Evolutionary conservation across 805 yeast species (phyloP).

Genomic region (Suhomyces canberraensis): DNA sequence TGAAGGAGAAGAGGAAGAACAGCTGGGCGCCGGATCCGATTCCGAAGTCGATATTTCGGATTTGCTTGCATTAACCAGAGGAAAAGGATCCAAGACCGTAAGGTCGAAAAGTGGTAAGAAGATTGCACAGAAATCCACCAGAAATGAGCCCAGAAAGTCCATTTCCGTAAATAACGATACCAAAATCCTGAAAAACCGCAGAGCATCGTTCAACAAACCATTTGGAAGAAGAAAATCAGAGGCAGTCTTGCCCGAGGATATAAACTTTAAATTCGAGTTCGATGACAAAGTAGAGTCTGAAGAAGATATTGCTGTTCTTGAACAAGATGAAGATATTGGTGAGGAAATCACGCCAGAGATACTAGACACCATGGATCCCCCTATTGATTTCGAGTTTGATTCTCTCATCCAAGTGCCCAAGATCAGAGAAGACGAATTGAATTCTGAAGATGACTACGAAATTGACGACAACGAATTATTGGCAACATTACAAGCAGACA

Average conservation of each 20-base stretch:
- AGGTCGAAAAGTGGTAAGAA: not conserved
- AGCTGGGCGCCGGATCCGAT: slow-evolving; percentile 7
- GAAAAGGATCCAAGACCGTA: not conserved
- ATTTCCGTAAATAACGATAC: too few species aligned
- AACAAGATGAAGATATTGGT: slow-evolving; percentile 59
- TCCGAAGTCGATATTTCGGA: slow-evolving; percentile 8
- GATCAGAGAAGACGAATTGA: slow-evolving; percentile 44
- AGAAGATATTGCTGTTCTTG: slow-evolving; percentile 4
- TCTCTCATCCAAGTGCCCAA: slow-evolving; percentile 47
- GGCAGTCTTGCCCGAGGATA: slow-evolving; percentile 41
- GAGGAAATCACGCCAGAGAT: slow-evolving; percentile 40
- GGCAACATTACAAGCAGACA: slow-evolving; percentile 47
- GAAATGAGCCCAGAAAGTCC: too few species aligned
- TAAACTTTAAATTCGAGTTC: slow-evolving; percentile 41
- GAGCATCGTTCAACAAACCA: slow-evolving; percentile 8
- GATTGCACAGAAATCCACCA: slow-evolving; percentile 6
- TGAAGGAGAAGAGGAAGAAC: slow-evolving; percentile 1
- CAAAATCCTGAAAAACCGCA: slow-evolving; percentile 4
- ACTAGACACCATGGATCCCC: not conserved
- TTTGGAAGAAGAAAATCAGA: slow-evolving; percentile 36
- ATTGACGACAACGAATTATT: slow-evolving; percentile 47
- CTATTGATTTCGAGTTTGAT: slow-evolving; percentile 29
- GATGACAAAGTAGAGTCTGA: slow-evolving; percentile 28
- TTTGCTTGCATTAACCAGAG: slow-evolving; percentile 6
- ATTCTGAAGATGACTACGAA: slow-evolving; percentile 66